Evolutionary conservation across 441 rosid genomes (phyloP), one percentile per base, ranked within the genome.

Genomic region (Erodium texanum): DNA sequence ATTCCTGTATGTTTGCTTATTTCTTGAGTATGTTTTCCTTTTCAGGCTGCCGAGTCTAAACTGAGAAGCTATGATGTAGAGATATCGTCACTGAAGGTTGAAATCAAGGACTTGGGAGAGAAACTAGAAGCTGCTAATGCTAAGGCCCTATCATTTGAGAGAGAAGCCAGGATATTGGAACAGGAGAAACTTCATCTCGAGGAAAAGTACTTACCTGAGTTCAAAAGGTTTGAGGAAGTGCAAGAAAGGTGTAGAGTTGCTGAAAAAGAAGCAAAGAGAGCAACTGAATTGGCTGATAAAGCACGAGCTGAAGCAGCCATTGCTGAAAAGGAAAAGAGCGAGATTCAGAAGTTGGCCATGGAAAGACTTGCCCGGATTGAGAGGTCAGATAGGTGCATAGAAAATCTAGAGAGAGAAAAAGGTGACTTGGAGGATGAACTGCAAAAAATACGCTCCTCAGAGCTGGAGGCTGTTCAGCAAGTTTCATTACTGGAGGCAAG

Each of bases 11-110:
- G 24, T 68, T 20, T 69, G 23, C 76, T 43, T 66, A 64, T 69
- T 23, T 59, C 3, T 65, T 36, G 23, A 14, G 23, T 66, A 24
- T 65, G 41, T 27, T 71, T 32, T 74, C 24, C 70, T 76, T 75
- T 84, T 79, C 89, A 95, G 97, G 93, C 93, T 73, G 97, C 99
- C 29, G 89, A 90, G 77, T 90, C 96, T 41, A 92, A 89, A 75
- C 75, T 95, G 50, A 76, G 67, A 82, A 92, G 86, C 81, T 95
- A 81, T 74, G 92, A 87, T 66, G 64, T 82, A 67, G 98, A 90
- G 77, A 82, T 83, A 69, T 79, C 86, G 68, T 82, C 87, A 16
- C 70, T 86, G 72, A 90, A 84, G 79, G 67, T 70, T 43, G 88
- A 89, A 70, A 79, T 86, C 65, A 89, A 82, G 76, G 89, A 75